Percentiles rank a stretch among this genome's conserved stretches.
These are phyloP conservation scores for Meira miltonrushii DNA, from an alignment of 1,284 basidiomycete genomes.

Conservation along the genomic window DNA sequence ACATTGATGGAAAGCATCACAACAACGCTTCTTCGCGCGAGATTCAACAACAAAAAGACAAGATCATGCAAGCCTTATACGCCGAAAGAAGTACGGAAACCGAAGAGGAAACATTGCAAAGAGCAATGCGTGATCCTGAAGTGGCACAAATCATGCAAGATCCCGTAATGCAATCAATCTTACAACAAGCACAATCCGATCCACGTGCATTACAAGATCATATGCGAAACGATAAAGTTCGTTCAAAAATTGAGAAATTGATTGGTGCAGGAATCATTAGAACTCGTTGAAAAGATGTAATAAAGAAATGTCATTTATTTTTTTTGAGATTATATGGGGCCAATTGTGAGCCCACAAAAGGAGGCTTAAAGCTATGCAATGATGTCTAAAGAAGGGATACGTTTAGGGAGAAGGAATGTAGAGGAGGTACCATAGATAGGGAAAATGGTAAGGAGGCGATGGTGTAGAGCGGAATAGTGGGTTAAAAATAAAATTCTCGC, in stretches of 20 bases:
- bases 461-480: no score
- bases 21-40: constrained; percentile 29
- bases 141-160: constrained; percentile 66
- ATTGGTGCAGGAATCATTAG: constrained; percentile 85
- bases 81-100: constrained; percentile 77
- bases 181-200: constrained; percentile 86
- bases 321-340: no score
- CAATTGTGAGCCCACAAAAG: no score
- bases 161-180: constrained; percentile 61
- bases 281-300: constrained; percentile 22
- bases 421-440: no score
- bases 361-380: no score
- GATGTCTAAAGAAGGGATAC: no score
- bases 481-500: no score
- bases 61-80: constrained; percentile 68
- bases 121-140: constrained; percentile 97
- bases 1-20: constrained; percentile 29
- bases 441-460: no score
- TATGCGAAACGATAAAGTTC: constrained; percentile 69
- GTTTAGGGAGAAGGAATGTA: no score
- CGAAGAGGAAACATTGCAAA: constrained; percentile 83
- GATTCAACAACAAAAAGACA: constrained; percentile 33
- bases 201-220: constrained; percentile 88
- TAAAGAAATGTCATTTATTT: not conserved
- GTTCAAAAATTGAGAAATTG: constrained; percentile 80